Evolutionary conservation across 352 stramenopile species (phyloP), one percentile per base, ranked within the genome.

Genomic region (Globisporangium barbulae): DNA sequence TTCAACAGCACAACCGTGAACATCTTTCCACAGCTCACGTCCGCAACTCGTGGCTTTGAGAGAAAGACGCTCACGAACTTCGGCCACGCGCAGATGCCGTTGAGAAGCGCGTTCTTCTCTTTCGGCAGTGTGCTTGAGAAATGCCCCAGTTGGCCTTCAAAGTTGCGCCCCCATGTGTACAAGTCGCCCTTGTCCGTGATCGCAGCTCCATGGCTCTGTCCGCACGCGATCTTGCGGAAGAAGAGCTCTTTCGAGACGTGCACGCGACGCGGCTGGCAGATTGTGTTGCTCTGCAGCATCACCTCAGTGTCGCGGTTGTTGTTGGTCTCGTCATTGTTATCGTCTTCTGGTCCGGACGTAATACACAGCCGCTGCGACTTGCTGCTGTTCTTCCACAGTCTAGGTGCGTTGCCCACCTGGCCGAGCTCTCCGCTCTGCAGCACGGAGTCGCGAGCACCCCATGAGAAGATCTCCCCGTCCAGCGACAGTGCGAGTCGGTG

Each of bases 81-180:
- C 28, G 90, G 88, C 72, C 75, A 85, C 7, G 89, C 77, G 33
- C 83, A 89, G 28, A 96, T 81, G 13, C 78, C 67, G 31, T 85
- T 75, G 22, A 81, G 60, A 10, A 79, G 59, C 8, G 61, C 39
- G 50, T 85, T 78, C 22, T 71, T 42, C 28, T 71, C 64, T 25
- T 67, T 77, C 3, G 71, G 53, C 3, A 87, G 63, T 0, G 71
- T 74, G 10, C 33, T 62, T 7, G 76, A 70, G 9, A 71, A 65
- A 19, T 90, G 83, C 1, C 91, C 91, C 7, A 97, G 78, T 53
- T 98, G 90, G 0, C 89, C 91, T 65, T 97, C 87, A 17, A 82
- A 86, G 62, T 94, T 95, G 17, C 88, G 69, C 2, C 91, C 91
- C 90, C 90, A 98, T 4, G 90, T 91, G 70, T 96, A 97, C 25